Percentiles rank a stretch among this genome's conserved stretches.
Conservation (phyloP, 164 flowering plant species). For the Buxus sempervirens region DNA sequence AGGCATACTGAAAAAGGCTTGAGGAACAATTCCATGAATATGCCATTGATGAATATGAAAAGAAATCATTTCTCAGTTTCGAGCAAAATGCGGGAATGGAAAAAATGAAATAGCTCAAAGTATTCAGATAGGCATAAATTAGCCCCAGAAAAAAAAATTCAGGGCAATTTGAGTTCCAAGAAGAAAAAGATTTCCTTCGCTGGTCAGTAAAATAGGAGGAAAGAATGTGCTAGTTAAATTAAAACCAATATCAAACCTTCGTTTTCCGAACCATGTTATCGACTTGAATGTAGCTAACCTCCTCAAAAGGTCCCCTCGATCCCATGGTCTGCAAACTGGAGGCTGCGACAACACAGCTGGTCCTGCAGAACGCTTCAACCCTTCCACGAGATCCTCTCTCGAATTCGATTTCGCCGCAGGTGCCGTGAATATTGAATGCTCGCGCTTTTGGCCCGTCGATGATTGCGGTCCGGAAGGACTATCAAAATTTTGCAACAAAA, state of each 20-base stretch:
- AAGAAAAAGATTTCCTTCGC: no score
- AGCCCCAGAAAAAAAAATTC: no score
- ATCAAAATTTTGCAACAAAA: neutral
- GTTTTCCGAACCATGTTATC: constrained; percentile 96
- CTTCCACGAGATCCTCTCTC: constrained; percentile 14
- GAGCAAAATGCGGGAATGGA: no score
- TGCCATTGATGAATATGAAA: no score
- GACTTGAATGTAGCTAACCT: constrained; percentile 88
- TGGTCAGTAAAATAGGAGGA: no score
- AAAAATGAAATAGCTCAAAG: no score
- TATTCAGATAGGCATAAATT: no score
- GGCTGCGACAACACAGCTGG: constrained; percentile 25
- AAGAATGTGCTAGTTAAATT: no score
- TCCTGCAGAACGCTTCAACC: constrained; percentile 18
- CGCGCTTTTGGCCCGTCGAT: constrained; percentile 47
- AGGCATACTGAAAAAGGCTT: no score
- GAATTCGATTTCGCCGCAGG: constrained; percentile 27
- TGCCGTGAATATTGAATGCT: constrained; percentile 23
- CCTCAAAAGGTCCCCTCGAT: constrained; percentile 73
- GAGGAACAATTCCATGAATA: no score
- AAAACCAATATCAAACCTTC: constrained; percentile 64
- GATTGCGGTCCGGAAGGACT: constrained; percentile 31
- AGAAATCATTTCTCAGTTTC: no score
- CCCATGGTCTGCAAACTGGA: constrained; percentile 87
- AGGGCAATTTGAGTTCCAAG: no score